A percentile compares a stretch with the other conserved stretches of the same genome.
Conservation (phyloP, 2,329 filamentous ascomycete species). For the Exophiala lecanii-corni region DNA sequence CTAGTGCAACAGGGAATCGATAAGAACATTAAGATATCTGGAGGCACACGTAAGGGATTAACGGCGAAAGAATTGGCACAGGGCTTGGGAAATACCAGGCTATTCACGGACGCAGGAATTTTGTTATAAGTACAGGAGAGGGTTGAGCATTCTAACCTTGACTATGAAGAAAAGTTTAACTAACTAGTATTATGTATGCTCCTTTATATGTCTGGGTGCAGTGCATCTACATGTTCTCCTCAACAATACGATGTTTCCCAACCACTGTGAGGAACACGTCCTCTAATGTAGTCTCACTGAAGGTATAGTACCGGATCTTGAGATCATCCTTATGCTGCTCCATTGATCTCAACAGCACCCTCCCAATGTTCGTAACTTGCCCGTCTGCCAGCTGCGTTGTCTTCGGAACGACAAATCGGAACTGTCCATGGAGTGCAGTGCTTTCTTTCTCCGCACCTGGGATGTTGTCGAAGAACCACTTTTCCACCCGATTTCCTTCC, state of each 20-base stretch:
- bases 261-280: constrained; percentile 12
- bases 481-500: constrained; percentile 1
- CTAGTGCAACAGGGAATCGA: too few relatives aligned
- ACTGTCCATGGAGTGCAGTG: constrained; percentile 7
- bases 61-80: too few relatives aligned
- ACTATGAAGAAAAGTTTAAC: too few relatives aligned
- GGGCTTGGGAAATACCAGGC: too few relatives aligned
- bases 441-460: constrained; percentile 2
- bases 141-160: too few relatives aligned
- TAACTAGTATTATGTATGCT: too few relatives aligned
- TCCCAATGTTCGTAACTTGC: background rate
- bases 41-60: too few relatives aligned
- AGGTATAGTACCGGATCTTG: constrained; percentile 10
- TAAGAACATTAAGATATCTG: too few relatives aligned
- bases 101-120: too few relatives aligned
- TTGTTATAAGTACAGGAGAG: too few relatives aligned
- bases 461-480: constrained; percentile 5
- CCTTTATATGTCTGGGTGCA: too few relatives aligned
- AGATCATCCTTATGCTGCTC: constrained; percentile 5
- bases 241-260: background rate
- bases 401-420: constrained; percentile 8
- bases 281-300: constrained; percentile 9
- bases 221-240: background rate
- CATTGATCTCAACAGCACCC: background rate
- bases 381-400: background rate